phyloP scores from a whole-genome alignment of 2,329 filamentous ascomycete genomes.

The Shiraia bambusicola region DNA sequence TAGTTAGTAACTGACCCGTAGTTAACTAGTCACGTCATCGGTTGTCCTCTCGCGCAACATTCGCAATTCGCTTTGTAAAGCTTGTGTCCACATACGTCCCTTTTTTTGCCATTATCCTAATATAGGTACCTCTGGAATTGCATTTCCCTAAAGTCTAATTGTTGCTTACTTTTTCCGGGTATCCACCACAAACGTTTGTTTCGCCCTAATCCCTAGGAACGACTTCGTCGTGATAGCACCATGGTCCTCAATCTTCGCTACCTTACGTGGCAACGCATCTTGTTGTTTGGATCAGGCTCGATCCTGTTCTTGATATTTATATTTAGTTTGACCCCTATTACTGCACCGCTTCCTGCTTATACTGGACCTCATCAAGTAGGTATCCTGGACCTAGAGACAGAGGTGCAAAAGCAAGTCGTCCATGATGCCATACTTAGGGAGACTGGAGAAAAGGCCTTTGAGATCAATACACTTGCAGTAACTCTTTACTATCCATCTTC shows the following conservation, averaged over 20 bases:
- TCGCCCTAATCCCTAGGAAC: too few relatives aligned
- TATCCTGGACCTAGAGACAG: constrained; percentile 48
- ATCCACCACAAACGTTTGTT: too few relatives aligned
- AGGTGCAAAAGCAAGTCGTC: constrained; percentile 38
- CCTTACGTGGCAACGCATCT: constrained; percentile 25
- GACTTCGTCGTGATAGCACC: too few relatives aligned
- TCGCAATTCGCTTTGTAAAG: too few relatives aligned
- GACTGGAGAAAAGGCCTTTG: constrained; percentile 45
- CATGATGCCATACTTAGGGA: constrained; percentile 42
- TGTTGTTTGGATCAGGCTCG: constrained; percentile 31
- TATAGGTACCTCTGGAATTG: too few relatives aligned
- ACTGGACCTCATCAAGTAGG: constrained; percentile 48
- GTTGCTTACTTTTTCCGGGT: too few relatives aligned
- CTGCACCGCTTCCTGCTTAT: constrained; percentile 45
- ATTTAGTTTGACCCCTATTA: constrained; percentile 46
- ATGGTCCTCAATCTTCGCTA: constrained; percentile 27
- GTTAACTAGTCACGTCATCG: too few relatives aligned
- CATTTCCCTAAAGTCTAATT: too few relatives aligned
- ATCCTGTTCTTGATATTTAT: constrained; percentile 41
- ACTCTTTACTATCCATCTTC: constrained; percentile 50
- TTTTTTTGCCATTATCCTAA: too few relatives aligned
- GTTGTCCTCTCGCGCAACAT: too few relatives aligned
- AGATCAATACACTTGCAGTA: constrained; percentile 49
- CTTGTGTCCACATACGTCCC: too few relatives aligned
- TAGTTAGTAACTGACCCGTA: too few relatives aligned